Conservation (phyloP, 129 eudicot genomes). For the Ambrosia trifida region DNA sequence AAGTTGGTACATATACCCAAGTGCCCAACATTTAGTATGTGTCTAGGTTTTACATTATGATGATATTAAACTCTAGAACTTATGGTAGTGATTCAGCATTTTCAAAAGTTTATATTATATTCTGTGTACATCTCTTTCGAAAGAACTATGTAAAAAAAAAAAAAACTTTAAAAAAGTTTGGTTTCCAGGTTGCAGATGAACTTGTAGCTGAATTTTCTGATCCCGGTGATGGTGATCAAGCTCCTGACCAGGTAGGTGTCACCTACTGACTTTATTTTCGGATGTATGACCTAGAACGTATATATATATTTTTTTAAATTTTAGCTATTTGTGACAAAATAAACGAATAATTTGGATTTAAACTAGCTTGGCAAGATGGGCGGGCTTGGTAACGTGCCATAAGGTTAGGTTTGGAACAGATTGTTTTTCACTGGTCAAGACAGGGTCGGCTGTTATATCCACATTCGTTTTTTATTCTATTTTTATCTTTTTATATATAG, state of each 20-base stretch:
- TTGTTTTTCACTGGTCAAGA: too few relatives aligned
- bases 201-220: conserved; percentile 79
- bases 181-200: conserved; percentile 80
- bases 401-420: too few relatives aligned
- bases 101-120: background rate
- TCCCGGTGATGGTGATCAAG: conserved; percentile 36
- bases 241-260: conserved; percentile 51
- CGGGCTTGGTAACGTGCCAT: too few relatives aligned
- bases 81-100: background rate
- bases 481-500: background rate
- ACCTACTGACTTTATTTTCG: background rate
- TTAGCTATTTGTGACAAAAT: background rate
- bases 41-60: background rate
- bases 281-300: background rate
- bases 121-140: background rate
- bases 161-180: background rate
- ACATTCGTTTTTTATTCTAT: background rate
- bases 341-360: too few relatives aligned
- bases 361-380: too few relatives aligned
- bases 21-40: background rate
- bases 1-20: background rate
- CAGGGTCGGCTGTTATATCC: background rate
- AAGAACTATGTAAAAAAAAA: background rate
- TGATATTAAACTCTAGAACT: background rate
- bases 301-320: background rate